These are phyloP conservation scores for Epichloe sylvatica DNA, from an alignment of 2,329 filamentous ascomycete species.

Conservation along the genomic window DNA sequence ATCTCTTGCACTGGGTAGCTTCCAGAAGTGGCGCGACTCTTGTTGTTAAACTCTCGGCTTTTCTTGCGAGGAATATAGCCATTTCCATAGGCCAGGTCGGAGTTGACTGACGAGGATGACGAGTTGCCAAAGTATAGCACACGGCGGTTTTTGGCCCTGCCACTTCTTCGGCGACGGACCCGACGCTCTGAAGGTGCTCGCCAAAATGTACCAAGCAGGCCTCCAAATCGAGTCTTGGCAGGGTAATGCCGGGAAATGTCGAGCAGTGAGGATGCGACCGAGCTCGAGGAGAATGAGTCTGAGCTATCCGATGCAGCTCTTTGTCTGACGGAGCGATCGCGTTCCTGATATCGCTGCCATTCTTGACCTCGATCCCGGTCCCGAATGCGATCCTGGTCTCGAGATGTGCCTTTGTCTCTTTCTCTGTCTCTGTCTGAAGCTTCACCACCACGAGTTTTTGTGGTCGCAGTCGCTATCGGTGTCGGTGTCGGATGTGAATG, in stretches of 20 bases:
- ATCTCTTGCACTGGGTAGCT: neutral
- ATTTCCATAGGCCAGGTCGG: conserved; percentile 53
- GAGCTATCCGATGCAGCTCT: conserved; percentile 19
- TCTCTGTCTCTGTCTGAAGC: neutral
- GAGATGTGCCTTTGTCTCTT: neutral
- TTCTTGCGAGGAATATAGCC: conserved; percentile 37
- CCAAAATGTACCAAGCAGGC: conserved; percentile 50
- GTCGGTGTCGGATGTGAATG: conserved; percentile 5
- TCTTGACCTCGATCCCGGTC: neutral
- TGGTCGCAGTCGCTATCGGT: conserved; percentile 5
- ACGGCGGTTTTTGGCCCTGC: conserved; percentile 34
- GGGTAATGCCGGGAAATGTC: conserved; percentile 49
- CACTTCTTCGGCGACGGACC: conserved; percentile 23
- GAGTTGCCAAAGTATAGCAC: conserved; percentile 47
- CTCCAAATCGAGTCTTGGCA: conserved; percentile 32
- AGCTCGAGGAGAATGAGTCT: conserved; percentile 30
- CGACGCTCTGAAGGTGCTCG: conserved; percentile 43
- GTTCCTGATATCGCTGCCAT: conserved; percentile 7
- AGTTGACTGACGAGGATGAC: conserved; percentile 53
- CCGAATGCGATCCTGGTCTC: neutral
- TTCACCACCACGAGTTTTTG: neutral
- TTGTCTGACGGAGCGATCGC: conserved; percentile 4
- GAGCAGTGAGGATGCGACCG: conserved; percentile 44
- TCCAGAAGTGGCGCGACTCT: conserved; percentile 1
- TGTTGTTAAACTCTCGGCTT: conserved; percentile 13